Percentiles rank a stretch among this genome's conserved stretches.
Conservation (phyloP, 164 flowering plant species). For the Santalum album region DNA sequence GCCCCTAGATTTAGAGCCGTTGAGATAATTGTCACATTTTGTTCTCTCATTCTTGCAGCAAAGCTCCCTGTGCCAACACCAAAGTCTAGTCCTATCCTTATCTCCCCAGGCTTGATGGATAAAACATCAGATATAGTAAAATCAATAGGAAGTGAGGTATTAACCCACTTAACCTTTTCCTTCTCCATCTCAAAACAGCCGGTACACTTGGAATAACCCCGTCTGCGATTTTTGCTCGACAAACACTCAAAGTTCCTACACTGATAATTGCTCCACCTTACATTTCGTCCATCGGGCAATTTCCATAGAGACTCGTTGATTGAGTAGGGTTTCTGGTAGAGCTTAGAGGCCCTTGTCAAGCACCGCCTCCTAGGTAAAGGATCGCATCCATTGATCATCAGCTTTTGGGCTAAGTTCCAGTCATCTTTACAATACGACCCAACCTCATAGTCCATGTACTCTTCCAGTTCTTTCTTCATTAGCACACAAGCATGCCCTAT, state of each 20-base stretch:
- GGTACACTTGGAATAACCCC: conserved; percentile 62
- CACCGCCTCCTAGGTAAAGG: conserved; percentile 86
- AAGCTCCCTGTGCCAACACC: conserved; percentile 79
- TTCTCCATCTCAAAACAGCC: conserved; percentile 93
- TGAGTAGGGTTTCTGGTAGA: conserved; percentile 62
- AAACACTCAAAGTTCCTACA: conserved; percentile 76
- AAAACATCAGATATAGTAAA: conserved; percentile 58
- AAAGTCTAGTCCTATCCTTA: conserved; percentile 71
- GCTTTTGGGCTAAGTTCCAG: conserved; percentile 77
- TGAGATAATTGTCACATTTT: conserved; percentile 62
- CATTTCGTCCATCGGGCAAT: conserved; percentile 69
- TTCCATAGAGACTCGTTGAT: conserved; percentile 81
- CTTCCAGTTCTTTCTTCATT: conserved; percentile 69
- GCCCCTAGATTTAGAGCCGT: conserved; percentile 91
- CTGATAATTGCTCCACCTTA: conserved; percentile 63
- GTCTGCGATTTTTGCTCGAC: conserved; percentile 48
- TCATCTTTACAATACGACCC: conserved; percentile 91
- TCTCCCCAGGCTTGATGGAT: conserved; percentile 66
- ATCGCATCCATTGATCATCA: conserved; percentile 83
- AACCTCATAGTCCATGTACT: conserved; percentile 86
- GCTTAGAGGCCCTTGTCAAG: conserved; percentile 72
- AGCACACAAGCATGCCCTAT: conserved; percentile 81
- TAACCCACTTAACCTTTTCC: conserved; percentile 78
- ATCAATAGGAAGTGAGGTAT: conserved; percentile 43
- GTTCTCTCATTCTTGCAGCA: conserved; percentile 89